Evolutionary conservation across 2,329 filamentous ascomycete genomes (phyloP), one percentile per base, ranked within the genome.

Genomic region (Aspergillus novofumigatus): DNA sequence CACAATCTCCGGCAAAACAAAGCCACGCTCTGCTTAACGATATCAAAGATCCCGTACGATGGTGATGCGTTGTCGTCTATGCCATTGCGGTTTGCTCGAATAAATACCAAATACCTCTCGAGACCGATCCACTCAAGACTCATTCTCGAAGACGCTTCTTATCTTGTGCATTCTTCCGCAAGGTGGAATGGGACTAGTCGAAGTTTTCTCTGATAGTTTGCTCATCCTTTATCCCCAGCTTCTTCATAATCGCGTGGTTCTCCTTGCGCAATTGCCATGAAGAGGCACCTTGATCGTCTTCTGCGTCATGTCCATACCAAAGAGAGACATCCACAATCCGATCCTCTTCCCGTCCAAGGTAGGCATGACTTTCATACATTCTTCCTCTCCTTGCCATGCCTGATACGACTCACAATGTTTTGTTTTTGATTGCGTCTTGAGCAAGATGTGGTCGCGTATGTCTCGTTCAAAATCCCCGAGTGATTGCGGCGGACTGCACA

Each of bases 221-320:
- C 14, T 20, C 14, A 28, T 53, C 51, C 32, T 53, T 51, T 32
- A 59, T 57, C 26, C 29, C 35, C 45, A 26, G 42, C 44, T 35
- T 29, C 23, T 32, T 56, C 23, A 53, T 32, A 49, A 41, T 32
- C 50, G 52, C 51, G 51, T 58, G 55, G 50, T 42, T 48, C 26
- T 38, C 49, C 50, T 26, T 50, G 38, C 35, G 14, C n/a, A 58
- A 28, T 32, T 35, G 49, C 49, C 48, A 59, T 10, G 50, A 64
- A 64, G 63, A 59, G 56, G 35, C 54, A 49, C 54, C 49, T 65
- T 23, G 56, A 65, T 54, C 58, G 59, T 42, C 26, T 66, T 25
- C 17, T 62, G 29, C 56, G 52, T 50, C 61, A 59, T 51, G 49
- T 63, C 53, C 61, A 62, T 57, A 48, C 52, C 56, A 58, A 50